Evolutionary conservation across 495 filamentous ascomycete genomes (phyloP).

Genomic region (Cercophora newfieldiana): DNA sequence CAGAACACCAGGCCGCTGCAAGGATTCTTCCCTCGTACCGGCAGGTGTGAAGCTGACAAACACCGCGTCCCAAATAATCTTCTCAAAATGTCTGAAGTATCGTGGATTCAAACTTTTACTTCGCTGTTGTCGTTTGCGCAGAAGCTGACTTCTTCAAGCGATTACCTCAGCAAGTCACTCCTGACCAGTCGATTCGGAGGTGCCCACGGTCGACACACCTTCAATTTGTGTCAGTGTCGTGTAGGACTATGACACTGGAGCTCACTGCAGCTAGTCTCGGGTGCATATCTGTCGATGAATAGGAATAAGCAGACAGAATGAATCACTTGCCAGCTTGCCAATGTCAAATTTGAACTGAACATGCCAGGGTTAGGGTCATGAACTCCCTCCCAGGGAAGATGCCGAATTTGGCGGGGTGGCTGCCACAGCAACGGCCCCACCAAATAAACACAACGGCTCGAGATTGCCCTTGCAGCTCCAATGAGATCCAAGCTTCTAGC

Average conservation of each 20-base stretch:
- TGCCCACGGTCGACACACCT: no score
- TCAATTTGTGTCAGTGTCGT: no score
- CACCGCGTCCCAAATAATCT: constrained; percentile 52
- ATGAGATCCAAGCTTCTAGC: background rate
- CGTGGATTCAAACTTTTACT: background rate
- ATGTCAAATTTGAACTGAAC: background rate
- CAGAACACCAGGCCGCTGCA: constrained; percentile 36
- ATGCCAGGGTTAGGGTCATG: constrained; percentile 13
- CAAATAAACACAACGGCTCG: constrained; percentile 19
- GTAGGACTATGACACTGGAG: no score
- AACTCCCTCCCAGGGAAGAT: background rate
- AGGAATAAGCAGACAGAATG: background rate
- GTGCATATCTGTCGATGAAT: no score
- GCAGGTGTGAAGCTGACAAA: constrained; percentile 44
- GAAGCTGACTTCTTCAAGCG: no score
- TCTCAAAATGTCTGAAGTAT: constrained; percentile 50
- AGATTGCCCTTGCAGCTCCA: constrained; percentile 18
- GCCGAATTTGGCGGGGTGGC: background rate
- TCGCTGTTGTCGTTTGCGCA: background rate
- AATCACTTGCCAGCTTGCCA: background rate
- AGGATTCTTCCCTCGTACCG: constrained; percentile 21
- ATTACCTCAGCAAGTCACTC: no score
- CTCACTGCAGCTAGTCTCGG: no score
- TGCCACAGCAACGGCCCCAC: constrained; percentile 23
- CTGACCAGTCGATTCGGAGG: no score